Base-by-base conservation (phyloP, 331 rosid species). In the Erythrophleum ivorense region DNA sequence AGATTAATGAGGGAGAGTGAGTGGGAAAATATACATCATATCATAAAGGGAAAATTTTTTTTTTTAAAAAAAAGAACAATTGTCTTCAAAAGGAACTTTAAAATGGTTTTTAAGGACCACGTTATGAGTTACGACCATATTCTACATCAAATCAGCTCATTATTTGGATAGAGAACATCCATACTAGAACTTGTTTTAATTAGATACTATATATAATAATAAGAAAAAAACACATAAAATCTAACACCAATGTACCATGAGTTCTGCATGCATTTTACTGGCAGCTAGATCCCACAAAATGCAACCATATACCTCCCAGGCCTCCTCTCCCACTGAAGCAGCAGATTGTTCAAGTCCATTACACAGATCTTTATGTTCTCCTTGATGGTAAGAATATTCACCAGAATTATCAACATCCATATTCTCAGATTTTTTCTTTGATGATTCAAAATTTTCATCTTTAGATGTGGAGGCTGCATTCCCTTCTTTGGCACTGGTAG, bases 211-310 rank as follows among this genome's bases (percentile, higher is more conserved):
- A 84, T 7, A 72, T 53, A 62, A 62, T 9, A 68, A 60, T 2
- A 2, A 10, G 46, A 53, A 76, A 19, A 48, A 38, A 78, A 29
- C 59, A 36, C 19, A 13, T 58, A 46, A 50, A 78, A 73, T 75
- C 36, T 11, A 64, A 9, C 21, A 79, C 4, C 19, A n/a, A 38
- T 36, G 7, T 89, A 93, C 99, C 99, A 93, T 93, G 74, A 93
- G 87, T 85, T 95, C 97, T 10, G 98, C 98, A 77, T 93, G 97
- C 52, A 88, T 88, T 86, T 79, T 91, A 84, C 86, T 86, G 1
- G 98, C 92, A 84, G 98, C 90, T 70, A 93, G 87, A 88, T 91
- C 99, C 99, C 99, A 95, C 84, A 95, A 85, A 84, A 93, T n/a
- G 69, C 97, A 95, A 69, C 98, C 98, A 82, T 75, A 78, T 82